Percentiles rank a stretch among this genome's conserved stretches.
Evolutionary conservation across 2,329 filamentous ascomycete species (phyloP).

Genomic region (Elsinoe batatas): DNA sequence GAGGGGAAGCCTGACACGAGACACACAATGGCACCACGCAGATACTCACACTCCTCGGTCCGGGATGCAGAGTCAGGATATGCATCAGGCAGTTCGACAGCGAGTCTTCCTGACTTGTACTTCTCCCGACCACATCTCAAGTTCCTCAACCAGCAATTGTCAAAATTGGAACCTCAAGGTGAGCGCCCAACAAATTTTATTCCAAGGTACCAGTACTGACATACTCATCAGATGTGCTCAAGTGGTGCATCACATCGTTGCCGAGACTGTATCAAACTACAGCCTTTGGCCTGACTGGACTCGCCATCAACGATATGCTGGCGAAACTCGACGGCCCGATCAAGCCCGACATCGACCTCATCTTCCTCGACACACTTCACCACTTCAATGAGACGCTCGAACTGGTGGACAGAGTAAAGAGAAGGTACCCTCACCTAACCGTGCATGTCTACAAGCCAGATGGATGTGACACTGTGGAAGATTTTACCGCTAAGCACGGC

Average conservation of each 20-base stretch:
- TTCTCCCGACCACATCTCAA: slow-evolving; percentile 82
- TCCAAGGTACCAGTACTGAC: slow-evolving; percentile 20
- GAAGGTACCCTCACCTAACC: slow-evolving; percentile 65
- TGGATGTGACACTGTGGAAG: slow-evolving; percentile 58
- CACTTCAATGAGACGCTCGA: slow-evolving; percentile 43
- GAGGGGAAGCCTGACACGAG: slow-evolving; percentile 1
- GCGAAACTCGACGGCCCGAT: slow-evolving; percentile 58
- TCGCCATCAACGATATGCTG: slow-evolving; percentile 54
- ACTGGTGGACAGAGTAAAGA: slow-evolving; percentile 56
- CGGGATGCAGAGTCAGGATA: slow-evolving; percentile 69
- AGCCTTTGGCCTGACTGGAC: slow-evolving; percentile 42
- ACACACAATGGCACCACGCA: slow-evolving; percentile 20
- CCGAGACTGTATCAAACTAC: slow-evolving; percentile 63
- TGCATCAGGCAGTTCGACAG: slow-evolving; percentile 56
- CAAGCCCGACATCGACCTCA: slow-evolving; percentile 43
- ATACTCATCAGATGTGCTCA: slow-evolving; percentile 58
- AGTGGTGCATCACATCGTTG: slow-evolving; percentile 84
- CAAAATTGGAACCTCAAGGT: slow-evolving; percentile 73
- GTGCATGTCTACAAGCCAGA: slow-evolving; percentile 87
- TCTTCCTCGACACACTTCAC: slow-evolving; percentile 46
- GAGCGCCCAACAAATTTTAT: slow-evolving; percentile 20
- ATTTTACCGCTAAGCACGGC: slow-evolving; percentile 78
- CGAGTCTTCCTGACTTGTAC: slow-evolving; percentile 62
- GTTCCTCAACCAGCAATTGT: slow-evolving; percentile 82
- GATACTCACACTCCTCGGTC: slow-evolving; percentile 22